Conservation (phyloP, 2,329 filamentous ascomycete species). For the Aurifilum marmelostoma region DNA sequence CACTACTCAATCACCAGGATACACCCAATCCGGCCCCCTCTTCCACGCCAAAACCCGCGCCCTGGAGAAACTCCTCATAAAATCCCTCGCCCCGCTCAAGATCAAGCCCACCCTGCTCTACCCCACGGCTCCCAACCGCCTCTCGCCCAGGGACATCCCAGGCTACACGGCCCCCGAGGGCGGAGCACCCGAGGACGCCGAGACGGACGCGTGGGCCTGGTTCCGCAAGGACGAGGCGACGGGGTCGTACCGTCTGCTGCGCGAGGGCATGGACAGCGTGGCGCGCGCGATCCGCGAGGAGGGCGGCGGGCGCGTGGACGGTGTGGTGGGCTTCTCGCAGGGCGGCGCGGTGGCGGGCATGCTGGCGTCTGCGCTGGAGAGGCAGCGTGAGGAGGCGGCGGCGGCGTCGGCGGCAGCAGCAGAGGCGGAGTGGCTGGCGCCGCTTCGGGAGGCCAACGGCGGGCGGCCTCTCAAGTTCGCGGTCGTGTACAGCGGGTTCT, state of each 20-base stretch:
- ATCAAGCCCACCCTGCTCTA: conserved; percentile 59
- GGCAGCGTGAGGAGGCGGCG: conserved; percentile 26
- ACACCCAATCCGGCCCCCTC: conserved; percentile 83
- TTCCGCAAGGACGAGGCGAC: conserved; percentile 71
- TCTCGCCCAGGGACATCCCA: conserved; percentile 69
- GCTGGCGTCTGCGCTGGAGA: conserved; percentile 72
- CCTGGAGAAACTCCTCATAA: conserved; percentile 77
- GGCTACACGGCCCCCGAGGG: conserved; percentile 59
- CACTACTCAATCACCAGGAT: conserved; percentile 56
- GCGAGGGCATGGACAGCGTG: conserved; percentile 67
- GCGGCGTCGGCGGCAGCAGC: conserved; percentile 24
- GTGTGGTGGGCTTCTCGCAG: conserved; percentile 81
- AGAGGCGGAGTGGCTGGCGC: conserved; percentile 45
- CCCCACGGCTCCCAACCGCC: conserved; percentile 68
- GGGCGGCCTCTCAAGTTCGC: conserved; percentile 65
- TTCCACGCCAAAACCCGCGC: conserved; percentile 90
- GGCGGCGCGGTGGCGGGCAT: conserved; percentile 74
- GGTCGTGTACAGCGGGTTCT: conserved; percentile 78
- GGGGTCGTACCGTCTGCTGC: conserved; percentile 68
- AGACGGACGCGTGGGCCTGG: conserved; percentile 78
- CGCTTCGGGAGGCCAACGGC: conserved; percentile 54
- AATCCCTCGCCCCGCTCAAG: conserved; percentile 66
- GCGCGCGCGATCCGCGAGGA: conserved; percentile 63
- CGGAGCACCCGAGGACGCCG: conserved; percentile 42
- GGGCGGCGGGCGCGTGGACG: conserved; percentile 72